phyloP scores from a whole-genome alignment of 352 stramenopile species.

The Pythium phragmiticola region DNA sequence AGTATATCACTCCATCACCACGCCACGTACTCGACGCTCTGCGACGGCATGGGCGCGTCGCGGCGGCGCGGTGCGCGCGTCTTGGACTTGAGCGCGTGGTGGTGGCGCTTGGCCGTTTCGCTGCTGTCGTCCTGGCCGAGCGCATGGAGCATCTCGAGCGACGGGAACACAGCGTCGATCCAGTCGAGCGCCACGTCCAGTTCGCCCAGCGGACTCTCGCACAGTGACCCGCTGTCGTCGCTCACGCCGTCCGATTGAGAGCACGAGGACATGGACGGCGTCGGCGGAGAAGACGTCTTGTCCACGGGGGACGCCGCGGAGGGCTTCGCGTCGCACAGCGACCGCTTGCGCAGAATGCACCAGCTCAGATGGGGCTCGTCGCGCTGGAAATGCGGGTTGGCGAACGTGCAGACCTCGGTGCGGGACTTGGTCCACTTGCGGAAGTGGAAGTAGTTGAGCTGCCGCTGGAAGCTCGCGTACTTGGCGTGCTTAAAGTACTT shows the following conservation, averaged over 20 bases:
- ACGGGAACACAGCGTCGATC: slow-evolving; percentile 65
- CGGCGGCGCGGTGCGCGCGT: slow-evolving; percentile 3
- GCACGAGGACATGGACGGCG: background rate
- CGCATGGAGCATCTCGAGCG: background rate
- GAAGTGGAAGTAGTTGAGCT: slow-evolving; percentile 95
- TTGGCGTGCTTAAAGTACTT: slow-evolving; percentile 95
- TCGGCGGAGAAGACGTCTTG: background rate
- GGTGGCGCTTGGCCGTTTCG: background rate
- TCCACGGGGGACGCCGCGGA: slow-evolving; percentile 5
- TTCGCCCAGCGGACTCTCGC: background rate
- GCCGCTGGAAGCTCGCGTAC: slow-evolving; percentile 92
- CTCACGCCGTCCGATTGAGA: slow-evolving; percentile 1
- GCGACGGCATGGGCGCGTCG: slow-evolving; percentile 15
- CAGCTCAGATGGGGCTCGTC: slow-evolving; percentile 30
- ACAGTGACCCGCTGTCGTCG: slow-evolving; percentile 2
- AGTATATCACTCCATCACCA: background rate
- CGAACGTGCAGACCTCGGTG: slow-evolving; percentile 76
- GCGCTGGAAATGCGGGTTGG: slow-evolving; percentile 38
- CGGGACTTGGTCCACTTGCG: slow-evolving; percentile 88
- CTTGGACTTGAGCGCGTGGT: background rate
- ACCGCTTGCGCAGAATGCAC: slow-evolving; percentile 29
- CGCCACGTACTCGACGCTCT: slow-evolving; percentile 18
- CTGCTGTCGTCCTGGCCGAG: slow-evolving; percentile 10
- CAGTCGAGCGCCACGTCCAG: slow-evolving; percentile 32
- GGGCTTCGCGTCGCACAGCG: background rate